Base-by-base conservation (phyloP, 2,329 filamentous ascomycete species). In the Trematosphaeria pertusa region DNA sequence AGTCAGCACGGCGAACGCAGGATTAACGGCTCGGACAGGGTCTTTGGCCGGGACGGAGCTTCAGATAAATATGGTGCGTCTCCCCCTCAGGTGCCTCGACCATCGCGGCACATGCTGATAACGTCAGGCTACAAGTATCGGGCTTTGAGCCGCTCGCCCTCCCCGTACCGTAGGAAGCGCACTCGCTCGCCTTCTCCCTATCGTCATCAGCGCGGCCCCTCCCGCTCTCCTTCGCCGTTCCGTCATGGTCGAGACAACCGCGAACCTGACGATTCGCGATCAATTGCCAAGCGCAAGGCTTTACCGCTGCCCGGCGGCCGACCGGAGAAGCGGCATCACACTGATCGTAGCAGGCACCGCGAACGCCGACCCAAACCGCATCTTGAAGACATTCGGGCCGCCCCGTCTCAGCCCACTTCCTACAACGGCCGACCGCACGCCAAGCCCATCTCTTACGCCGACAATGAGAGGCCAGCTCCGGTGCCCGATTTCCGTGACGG, bases 281-380 rank as follows among this genome's bases (percentile, higher is more conserved):
- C 81, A 80, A 46, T 50, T 31, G 46, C 59, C 35, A 70, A 69
- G 54, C 65, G 65, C 55, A 68, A 66, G 42, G 86, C 83, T 48
- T 64, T 64, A 9, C 60, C 59, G 26, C 58, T 61, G 12, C 64
- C 58, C 35, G 55, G 56, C 26, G 50, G 31, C 36, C 61, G 65
- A 18, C 59, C 61, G 30, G 82, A 81, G 62, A 92, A 92, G 73
- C 82, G 88, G 57, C 71, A 79, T 39, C 54, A 61, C 46, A 56
- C 57, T 56, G 62, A 67, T 60, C 59, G 54, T 41, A 50, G 46
- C 43, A 64, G 64, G 71, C 65, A 76, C 77, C 51, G 72, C 79
- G 85, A 88, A 59, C 72, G 81, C 31, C 78, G 86, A 64, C 83
- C 83, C 67, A 84, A 82, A 59, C 75, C 81, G 24, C 81, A 82